Percentiles rank a stretch among this genome's conserved stretches.
These are phyloP conservation scores for Borovskyia barvae DNA, from an alignment of 208 protist species.

Conservation along the genomic window DNA sequence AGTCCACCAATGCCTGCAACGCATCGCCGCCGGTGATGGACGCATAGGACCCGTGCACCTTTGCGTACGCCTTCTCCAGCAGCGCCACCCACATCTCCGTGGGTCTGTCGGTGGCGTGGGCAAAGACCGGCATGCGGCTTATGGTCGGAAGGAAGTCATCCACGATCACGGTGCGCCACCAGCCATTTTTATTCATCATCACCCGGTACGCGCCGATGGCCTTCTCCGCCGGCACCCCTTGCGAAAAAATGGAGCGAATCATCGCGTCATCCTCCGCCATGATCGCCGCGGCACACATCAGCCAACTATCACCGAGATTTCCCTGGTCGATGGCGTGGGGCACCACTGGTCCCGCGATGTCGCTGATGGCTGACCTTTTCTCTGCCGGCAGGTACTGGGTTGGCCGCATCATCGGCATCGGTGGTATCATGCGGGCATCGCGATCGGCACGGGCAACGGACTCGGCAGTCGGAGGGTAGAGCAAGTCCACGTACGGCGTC, in stretches of 20 bases:
- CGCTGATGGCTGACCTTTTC: slow-evolving; percentile 13
- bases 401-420: slow-evolving; percentile 37
- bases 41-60: slow-evolving; percentile 76
- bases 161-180: slow-evolving; percentile 57
- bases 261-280: slow-evolving; percentile 33
- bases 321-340: slow-evolving; percentile 51
- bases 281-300: slow-evolving; percentile 41
- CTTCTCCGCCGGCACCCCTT: slow-evolving; percentile 24
- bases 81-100: slow-evolving; percentile 69
- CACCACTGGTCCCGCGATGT: slow-evolving; percentile 35
- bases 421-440: slow-evolving; percentile 33
- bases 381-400: slow-evolving; percentile 24
- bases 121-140: slow-evolving; percentile 28
- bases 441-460: slow-evolving; percentile 30
- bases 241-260: slow-evolving; percentile 27
- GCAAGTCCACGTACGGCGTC: slow-evolving; percentile 44
- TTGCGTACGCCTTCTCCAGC: slow-evolving; percentile 87
- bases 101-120: slow-evolving; percentile 25
- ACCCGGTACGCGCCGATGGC: slow-evolving; percentile 55
- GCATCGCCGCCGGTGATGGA: slow-evolving; percentile 61
- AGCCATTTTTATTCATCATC: slow-evolving; percentile 54
- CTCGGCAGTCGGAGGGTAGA: slow-evolving; percentile 29
- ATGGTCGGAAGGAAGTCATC: slow-evolving; percentile 65
- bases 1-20: slow-evolving; percentile 59
- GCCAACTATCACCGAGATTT: slow-evolving; percentile 64